phyloP scores from a whole-genome alignment of 2,329 filamentous ascomycete species.

The Beauveria brongniartii region DNA sequence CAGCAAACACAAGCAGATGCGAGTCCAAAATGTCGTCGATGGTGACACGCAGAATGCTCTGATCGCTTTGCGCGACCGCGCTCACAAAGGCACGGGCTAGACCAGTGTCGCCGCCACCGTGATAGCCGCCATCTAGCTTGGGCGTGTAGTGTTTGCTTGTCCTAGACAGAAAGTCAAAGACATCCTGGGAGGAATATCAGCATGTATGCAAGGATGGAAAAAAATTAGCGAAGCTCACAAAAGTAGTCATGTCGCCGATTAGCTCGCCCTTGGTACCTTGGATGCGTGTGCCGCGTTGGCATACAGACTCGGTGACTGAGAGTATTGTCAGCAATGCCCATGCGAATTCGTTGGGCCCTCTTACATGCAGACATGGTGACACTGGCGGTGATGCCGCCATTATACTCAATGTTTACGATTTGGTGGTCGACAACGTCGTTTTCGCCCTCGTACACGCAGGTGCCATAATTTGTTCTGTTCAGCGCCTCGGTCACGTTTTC shows the following conservation, averaged over 20 bases:
- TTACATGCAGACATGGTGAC: constrained; percentile 16
- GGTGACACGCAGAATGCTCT: constrained; percentile 11
- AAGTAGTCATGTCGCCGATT: constrained; percentile 14
- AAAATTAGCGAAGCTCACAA: constrained; percentile 3
- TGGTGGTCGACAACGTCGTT: constrained; percentile 15
- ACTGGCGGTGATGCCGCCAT: constrained; percentile 13
- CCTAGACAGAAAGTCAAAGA: constrained; percentile 14
- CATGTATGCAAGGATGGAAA: too few species aligned
- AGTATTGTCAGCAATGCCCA: background rate
- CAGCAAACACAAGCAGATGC: constrained; percentile 14
- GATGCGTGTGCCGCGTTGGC: constrained; percentile 13
- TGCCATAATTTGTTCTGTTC: constrained; percentile 12
- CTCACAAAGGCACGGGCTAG: constrained; percentile 13
- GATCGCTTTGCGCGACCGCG: constrained; percentile 8
- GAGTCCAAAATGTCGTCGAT: constrained; percentile 13
- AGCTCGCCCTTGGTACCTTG: constrained; percentile 15
- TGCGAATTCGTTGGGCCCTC: background rate
- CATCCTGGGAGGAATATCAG: background rate
- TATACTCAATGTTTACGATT: constrained; percentile 14
- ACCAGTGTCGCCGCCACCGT: constrained; percentile 14
- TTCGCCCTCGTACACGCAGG: constrained; percentile 14
- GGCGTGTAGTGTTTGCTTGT: constrained; percentile 11
- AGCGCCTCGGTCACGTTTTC: constrained; percentile 14
- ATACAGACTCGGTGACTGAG: constrained; percentile 14
- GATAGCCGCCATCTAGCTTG: constrained; percentile 13